Conservation (phyloP, 257 asterid genomes). For the Fraxinus anomala region DNA sequence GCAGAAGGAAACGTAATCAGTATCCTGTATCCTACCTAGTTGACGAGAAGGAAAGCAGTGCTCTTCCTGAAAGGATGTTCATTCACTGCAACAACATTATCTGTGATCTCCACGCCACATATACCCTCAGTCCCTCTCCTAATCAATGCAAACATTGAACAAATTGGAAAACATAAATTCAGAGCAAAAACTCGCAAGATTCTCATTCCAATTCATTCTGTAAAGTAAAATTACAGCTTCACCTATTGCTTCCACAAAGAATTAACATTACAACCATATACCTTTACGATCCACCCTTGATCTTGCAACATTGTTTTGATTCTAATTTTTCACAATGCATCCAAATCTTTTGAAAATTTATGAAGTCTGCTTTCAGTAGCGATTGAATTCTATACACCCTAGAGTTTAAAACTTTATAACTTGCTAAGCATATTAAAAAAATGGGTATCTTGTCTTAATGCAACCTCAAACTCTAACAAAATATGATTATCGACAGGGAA, state of each 20-base stretch:
- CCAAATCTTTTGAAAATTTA: background rate
- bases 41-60: constrained; percentile 96
- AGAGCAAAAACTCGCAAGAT: background rate
- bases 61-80: constrained; percentile 85
- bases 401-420: background rate
- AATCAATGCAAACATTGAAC: constrained; percentile 22
- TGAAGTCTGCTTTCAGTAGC: background rate
- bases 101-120: constrained; percentile 96
- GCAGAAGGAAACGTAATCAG: constrained; percentile 1
- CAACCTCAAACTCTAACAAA: background rate
- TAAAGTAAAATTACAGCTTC: background rate
- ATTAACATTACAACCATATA: background rate
- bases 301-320: background rate
- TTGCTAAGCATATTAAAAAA: background rate
- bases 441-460: background rate
- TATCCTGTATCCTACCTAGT: constrained; percentile 56
- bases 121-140: constrained; percentile 94
- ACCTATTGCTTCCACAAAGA: background rate
- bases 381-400: background rate
- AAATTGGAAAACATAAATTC: background rate
- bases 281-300: background rate
- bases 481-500: no score
- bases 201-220: background rate
- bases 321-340: background rate
- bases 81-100: constrained; percentile 63